phyloP scores from a whole-genome alignment of 1,284 basidiomycete genomes.

The Gomphus sp. region DNA sequence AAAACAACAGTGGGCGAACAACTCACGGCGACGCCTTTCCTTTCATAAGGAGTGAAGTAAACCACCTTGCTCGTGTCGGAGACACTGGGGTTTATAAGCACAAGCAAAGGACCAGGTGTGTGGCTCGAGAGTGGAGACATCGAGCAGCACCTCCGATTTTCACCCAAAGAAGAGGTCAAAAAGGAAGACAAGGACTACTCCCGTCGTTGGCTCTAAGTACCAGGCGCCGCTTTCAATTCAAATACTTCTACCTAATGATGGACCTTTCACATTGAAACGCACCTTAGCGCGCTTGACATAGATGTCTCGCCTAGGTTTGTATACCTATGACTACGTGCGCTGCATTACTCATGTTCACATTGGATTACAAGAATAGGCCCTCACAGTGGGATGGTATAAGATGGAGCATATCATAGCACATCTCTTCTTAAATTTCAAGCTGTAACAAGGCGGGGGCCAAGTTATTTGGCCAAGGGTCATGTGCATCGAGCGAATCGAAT shows the following conservation, averaged over 20 bases:
- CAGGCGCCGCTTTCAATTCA: background rate
- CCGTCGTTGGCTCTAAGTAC: background rate
- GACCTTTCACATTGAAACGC: background rate
- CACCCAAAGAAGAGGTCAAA: background rate
- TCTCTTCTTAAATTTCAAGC: too few relatives aligned
- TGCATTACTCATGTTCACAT: too few relatives aligned
- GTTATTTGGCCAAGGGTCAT: too few relatives aligned
- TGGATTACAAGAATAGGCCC: too few relatives aligned
- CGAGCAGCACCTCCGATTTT: background rate
- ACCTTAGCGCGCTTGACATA: background rate
- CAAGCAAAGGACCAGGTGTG: background rate
- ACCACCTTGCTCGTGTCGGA: background rate
- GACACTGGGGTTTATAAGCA: slow-evolving; percentile 1
- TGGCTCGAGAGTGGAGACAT: background rate
- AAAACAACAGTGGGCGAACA: background rate
- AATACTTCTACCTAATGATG: background rate
- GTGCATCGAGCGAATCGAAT: too few relatives aligned
- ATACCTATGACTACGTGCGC: too few relatives aligned
- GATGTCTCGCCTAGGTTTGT: too few relatives aligned
- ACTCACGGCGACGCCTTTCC: slow-evolving; percentile 10
- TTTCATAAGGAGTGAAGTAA: slow-evolving; percentile 8
- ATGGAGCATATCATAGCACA: too few relatives aligned
- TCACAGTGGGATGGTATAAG: too few relatives aligned
- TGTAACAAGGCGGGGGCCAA: too few relatives aligned
- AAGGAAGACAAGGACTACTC: background rate